Base-by-base conservation (phyloP, 1,284 basidiomycete genomes). In the Amylostereum areolatum region DNA sequence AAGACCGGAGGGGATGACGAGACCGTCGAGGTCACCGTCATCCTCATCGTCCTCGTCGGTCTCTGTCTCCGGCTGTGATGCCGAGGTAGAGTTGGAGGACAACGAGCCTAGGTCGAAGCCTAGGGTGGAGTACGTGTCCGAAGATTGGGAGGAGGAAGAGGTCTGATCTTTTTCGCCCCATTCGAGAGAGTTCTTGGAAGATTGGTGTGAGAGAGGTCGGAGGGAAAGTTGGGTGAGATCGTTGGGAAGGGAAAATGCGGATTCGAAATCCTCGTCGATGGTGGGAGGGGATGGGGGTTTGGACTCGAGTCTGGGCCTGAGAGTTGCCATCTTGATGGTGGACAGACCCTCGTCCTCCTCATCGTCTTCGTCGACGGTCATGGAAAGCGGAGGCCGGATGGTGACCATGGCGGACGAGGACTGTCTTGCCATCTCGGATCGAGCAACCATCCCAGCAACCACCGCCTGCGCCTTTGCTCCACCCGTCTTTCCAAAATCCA, bases 131-230 rank as follows among this genome's bases (percentile, higher is more conserved):
- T 86, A 89, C 4, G 87, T 78, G 62, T 90, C 88, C 27, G 88
- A 91, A 11, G 87, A 89, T 58, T 87, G 83, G 3, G 88, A 90
- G 9, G 88, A 57, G 7, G 54, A 89, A 1, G 77, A 80, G 2
- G 87, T 86, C 48, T 86, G 80, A 59, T 90, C 85, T 63, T 80
- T 84, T 68, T 89, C 87, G 33, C 84, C 83, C 85, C 87, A 90
- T 66, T 89, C 86, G 28, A 90, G 72, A 1, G 88, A 89, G 46
- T 79, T 79, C 67, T 89, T 89, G 50, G 88, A 90, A 8, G 81
- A 76, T 45, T 84, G 79, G 59, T 85, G 84, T 30, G 83, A 78
- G 52, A 85, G 70, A 51, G 86, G 84, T 40, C 82, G 80, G 43
- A 91, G 79, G 28, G 89, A 91, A 40, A 91, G 75, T 57, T 78